Evolutionary conservation across 2,329 filamentous ascomycete species (phyloP).

Genomic region (Sphaerulina vaccinii): DNA sequence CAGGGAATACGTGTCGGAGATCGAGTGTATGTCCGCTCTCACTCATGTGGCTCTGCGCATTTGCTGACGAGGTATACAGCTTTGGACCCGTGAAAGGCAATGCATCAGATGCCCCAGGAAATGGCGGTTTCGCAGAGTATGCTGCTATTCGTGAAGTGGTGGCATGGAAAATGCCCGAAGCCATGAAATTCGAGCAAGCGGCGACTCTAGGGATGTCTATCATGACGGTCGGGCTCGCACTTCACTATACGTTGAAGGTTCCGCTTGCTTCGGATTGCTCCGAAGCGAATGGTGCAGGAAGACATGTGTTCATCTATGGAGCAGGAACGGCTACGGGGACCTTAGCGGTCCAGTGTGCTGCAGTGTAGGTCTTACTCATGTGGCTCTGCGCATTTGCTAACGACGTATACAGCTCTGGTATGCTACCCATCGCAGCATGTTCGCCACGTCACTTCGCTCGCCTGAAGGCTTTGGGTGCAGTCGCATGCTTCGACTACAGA

Average conservation of each 20-base stretch:
- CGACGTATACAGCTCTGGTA: slow-evolving; percentile 12
- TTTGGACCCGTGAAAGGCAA: slow-evolving; percentile 24
- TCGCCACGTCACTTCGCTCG: slow-evolving; percentile 22
- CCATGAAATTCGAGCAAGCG: slow-evolving; percentile 20
- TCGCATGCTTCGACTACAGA: slow-evolving; percentile 22
- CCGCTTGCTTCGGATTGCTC: slow-evolving; percentile 11
- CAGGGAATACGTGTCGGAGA: slow-evolving; percentile 17
- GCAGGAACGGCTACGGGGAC: slow-evolving; percentile 21
- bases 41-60: no score
- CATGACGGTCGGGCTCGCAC: slow-evolving; percentile 23
- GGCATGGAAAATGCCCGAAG: slow-evolving; percentile 17
- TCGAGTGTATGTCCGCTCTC: no score
- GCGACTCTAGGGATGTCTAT: slow-evolving; percentile 20
- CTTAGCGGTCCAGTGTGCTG: slow-evolving; percentile 21
- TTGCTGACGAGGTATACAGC: no score
- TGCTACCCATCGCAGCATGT: slow-evolving; percentile 18
- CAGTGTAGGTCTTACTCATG: slow-evolving; percentile 13
- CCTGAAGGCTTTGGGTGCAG: slow-evolving; percentile 20
- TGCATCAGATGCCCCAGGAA: slow-evolving; percentile 17
- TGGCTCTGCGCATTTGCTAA: slow-evolving; percentile 5
- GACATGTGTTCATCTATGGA: slow-evolving; percentile 22
- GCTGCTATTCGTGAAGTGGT: slow-evolving; percentile 18
- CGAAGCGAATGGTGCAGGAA: neutral
- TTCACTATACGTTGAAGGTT: slow-evolving; percentile 21
- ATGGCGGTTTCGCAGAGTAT: slow-evolving; percentile 24